Conservation (phyloP, 2,329 filamentous ascomycete genomes). For the Emydomyces testavorans region DNA sequence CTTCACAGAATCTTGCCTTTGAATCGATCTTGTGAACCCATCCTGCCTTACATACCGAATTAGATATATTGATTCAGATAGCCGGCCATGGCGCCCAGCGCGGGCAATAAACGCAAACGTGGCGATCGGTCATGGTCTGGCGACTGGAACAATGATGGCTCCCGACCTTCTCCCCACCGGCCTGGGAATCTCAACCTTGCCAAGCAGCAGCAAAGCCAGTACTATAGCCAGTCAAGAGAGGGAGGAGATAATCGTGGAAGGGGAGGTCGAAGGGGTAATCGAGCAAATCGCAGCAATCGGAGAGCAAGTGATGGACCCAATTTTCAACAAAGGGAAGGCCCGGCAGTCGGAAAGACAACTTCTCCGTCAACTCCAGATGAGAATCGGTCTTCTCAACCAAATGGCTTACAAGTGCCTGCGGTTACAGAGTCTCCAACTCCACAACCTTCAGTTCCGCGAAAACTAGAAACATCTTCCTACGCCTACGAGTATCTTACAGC, state of each 20-base stretch:
- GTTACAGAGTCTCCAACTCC: conserved; percentile 20
- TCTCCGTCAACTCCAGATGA: conserved; percentile 23
- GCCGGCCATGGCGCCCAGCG: conserved; percentile 41
- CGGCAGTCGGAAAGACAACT: conserved; percentile 21
- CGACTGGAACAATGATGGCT: conserved; percentile 31
- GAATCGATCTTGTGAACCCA: conserved; percentile 5
- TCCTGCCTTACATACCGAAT: conserved; percentile 22
- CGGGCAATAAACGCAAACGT: conserved; percentile 46
- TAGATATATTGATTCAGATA: conserved; percentile 17
- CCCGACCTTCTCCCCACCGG: conserved; percentile 38
- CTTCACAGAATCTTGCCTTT: neutral
- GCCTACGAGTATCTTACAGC: conserved; percentile 68
- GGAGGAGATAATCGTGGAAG: conserved; percentile 31
- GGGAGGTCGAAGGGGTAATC: conserved; percentile 28
- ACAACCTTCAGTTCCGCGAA: neutral
- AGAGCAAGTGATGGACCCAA: conserved; percentile 30
- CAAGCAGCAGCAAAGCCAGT: conserved; percentile 38
- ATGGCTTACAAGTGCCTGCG: conserved; percentile 20
- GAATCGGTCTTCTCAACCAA: conserved; percentile 23
- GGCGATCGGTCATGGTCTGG: conserved; percentile 36
- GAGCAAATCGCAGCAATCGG: conserved; percentile 31
- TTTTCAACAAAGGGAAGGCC: conserved; percentile 23
- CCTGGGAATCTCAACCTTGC: conserved; percentile 41
- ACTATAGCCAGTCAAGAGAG: conserved; percentile 26
- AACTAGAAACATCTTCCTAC: conserved; percentile 40